Evolutionary conservation across 768 basidiomycete species (phyloP).

Genomic region (Lentinus tigrinus): DNA sequence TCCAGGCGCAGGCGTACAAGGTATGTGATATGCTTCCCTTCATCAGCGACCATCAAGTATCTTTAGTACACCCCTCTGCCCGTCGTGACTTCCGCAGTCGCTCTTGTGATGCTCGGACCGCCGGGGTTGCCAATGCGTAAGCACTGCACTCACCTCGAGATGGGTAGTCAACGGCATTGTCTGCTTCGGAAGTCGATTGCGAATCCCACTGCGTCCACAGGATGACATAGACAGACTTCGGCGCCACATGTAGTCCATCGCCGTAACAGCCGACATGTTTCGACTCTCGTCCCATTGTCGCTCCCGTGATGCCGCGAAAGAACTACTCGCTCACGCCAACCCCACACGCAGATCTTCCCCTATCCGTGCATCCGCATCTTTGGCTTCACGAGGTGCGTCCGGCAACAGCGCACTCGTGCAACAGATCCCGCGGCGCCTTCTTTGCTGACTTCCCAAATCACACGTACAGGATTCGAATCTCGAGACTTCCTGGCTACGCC

Average conservation of each 20-base stretch:
- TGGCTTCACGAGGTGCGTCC: slow-evolving; percentile 14
- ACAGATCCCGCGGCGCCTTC: background rate
- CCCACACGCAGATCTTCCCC: slow-evolving; percentile 15
- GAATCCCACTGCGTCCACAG: too few relatives aligned
- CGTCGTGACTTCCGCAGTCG: background rate
- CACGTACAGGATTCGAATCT: slow-evolving; percentile 13
- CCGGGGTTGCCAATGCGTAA: too few relatives aligned
- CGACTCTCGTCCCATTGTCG: background rate
- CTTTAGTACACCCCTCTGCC: background rate
- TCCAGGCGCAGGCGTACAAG: slow-evolving; percentile 22
- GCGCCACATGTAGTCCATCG: too few relatives aligned
- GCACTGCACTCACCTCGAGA: too few relatives aligned
- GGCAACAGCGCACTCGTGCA: background rate
- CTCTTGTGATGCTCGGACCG: background rate
- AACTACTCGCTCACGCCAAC: background rate
- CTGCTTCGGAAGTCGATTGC: too few relatives aligned
- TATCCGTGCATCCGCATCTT: slow-evolving; percentile 23
- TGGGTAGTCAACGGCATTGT: too few relatives aligned
- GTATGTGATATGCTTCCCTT: slow-evolving; percentile 5
- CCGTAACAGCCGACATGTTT: background rate
- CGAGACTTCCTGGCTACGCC: slow-evolving; percentile 17
- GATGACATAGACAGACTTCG: too few relatives aligned
- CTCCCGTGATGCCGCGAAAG: too few relatives aligned
- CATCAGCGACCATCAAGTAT: background rate
- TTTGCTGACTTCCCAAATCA: background rate